These are phyloP conservation scores for Lizonia empirigonia DNA, from an alignment of 2,329 filamentous ascomycete genomes.

Conservation along the genomic window DNA sequence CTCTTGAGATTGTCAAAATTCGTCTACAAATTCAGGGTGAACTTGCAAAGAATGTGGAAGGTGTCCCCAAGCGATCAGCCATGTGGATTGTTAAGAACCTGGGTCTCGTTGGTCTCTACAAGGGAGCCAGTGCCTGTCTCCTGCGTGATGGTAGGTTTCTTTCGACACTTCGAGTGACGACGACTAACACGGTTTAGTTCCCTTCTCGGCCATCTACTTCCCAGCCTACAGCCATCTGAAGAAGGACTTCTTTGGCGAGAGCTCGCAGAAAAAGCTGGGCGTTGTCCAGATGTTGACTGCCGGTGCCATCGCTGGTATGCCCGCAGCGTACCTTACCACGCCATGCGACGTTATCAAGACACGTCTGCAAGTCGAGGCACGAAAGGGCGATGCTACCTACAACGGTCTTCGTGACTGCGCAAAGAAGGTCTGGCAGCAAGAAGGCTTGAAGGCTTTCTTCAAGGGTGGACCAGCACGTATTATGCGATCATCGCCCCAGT, in stretches of 20 bases:
- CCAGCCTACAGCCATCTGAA: constrained; percentile 95
- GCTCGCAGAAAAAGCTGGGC: constrained; percentile 82
- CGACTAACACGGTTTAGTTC: constrained; percentile 59
- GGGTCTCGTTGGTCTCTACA: constrained; percentile 93
- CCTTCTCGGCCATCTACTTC: constrained; percentile 99
- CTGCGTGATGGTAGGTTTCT: constrained; percentile 70
- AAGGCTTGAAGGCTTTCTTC: constrained; percentile 97
- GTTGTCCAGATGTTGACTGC: constrained; percentile 90
- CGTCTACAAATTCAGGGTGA: constrained; percentile 97
- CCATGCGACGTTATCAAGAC: constrained; percentile 99
- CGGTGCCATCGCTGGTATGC: constrained; percentile 76
- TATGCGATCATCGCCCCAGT: constrained; percentile 92
- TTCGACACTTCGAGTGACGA: neutral
- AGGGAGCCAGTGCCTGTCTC: constrained; percentile 92
- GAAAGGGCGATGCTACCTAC: constrained; percentile 91
- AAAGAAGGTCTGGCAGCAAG: constrained; percentile 80
- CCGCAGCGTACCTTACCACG: constrained; percentile 81
- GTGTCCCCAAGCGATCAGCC: constrained; percentile 83
- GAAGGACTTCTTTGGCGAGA: constrained; percentile 91
- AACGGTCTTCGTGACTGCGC: constrained; percentile 86
- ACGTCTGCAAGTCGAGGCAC: constrained; percentile 92
- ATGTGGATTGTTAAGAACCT: constrained; percentile 98
- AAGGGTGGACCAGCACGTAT: constrained; percentile 97
- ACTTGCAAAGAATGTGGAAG: constrained; percentile 83
- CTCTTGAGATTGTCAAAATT: constrained; percentile 99